phyloP scores from a whole-genome alignment of 2,329 filamentous ascomycete genomes.

The Sarocladium brachiariae region DNA sequence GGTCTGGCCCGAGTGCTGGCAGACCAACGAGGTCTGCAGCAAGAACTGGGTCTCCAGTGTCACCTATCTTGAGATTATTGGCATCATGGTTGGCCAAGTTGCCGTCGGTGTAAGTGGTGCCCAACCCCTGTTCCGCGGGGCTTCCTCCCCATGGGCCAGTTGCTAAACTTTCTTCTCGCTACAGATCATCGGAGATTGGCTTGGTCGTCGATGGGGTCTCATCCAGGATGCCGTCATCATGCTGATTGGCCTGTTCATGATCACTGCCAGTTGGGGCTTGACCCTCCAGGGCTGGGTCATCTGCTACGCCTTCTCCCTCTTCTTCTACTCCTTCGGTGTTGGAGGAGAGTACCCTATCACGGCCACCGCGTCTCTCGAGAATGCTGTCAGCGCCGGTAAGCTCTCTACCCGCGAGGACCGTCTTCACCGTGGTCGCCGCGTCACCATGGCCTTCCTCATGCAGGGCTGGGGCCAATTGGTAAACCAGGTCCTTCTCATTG shows the following conservation, averaged over 20 bases:
- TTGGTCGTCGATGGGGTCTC: constrained; percentile 89
- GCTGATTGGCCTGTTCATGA: constrained; percentile 86
- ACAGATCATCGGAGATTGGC: constrained; percentile 57
- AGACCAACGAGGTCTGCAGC: constrained; percentile 57
- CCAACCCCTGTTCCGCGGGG: not conserved
- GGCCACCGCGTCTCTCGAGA: constrained; percentile 90
- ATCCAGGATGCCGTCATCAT: constrained; percentile 93
- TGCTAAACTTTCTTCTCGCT: constrained; percentile 13
- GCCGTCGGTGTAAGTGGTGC: constrained; percentile 67
- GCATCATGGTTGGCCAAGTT: constrained; percentile 92
- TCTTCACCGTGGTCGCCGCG: constrained; percentile 90
- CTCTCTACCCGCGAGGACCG: constrained; percentile 88
- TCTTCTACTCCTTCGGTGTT: constrained; percentile 62
- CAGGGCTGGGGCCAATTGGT: constrained; percentile 96
- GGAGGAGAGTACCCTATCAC: constrained; percentile 96
- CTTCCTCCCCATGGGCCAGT: not conserved
- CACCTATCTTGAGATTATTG: constrained; percentile 85
- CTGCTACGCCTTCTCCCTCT: constrained; percentile 90
- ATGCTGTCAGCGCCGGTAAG: constrained; percentile 76
- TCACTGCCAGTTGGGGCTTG: constrained; percentile 83
- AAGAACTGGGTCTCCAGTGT: constrained; percentile 76
- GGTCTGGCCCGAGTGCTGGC: constrained; percentile 77
- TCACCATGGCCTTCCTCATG: constrained; percentile 95
- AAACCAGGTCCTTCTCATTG: constrained; percentile 86
- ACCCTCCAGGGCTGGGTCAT: constrained; percentile 92